Evolutionary conservation across 1,139 yeast species (phyloP).

Genomic region (Scheffersomyces segobiensis): DNA sequence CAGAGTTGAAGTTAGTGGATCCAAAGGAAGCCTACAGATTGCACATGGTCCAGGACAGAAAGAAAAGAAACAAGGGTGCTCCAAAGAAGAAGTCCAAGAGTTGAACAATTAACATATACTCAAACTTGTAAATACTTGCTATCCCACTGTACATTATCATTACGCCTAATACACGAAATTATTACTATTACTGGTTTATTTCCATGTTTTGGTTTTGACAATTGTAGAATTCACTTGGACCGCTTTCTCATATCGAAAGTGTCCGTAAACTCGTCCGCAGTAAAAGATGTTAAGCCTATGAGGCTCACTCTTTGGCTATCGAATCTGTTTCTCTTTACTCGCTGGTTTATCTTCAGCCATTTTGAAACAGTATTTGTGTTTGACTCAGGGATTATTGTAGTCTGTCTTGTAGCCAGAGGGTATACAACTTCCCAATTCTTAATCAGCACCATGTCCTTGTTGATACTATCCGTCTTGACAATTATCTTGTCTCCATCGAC

Average conservation of each 20-base stretch:
- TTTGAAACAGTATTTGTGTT: background rate
- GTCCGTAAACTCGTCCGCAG: slow-evolving; percentile 30
- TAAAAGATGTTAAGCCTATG: slow-evolving; percentile 2
- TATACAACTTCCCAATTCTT: slow-evolving; percentile 7
- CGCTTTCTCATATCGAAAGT: slow-evolving; percentile 26
- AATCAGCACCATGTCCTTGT: slow-evolving; percentile 7
- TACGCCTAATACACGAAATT: background rate
- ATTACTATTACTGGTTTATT: too few relatives aligned
- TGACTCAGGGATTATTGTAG: background rate
- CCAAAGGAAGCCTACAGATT: slow-evolving; percentile 73
- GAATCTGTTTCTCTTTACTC: slow-evolving; percentile 6
- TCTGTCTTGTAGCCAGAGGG: background rate
- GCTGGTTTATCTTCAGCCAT: slow-evolving; percentile 7
- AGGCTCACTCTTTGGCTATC: slow-evolving; percentile 4
- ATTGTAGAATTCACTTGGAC: slow-evolving; percentile 7
- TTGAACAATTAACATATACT: background rate
- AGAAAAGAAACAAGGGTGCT: slow-evolving; percentile 91
- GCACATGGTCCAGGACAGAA: slow-evolving; percentile 64
- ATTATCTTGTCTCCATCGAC: slow-evolving; percentile 3
- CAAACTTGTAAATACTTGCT: background rate
- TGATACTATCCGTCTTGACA: slow-evolving; percentile 3
- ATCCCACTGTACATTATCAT: background rate
- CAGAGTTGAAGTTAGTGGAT: slow-evolving; percentile 63
- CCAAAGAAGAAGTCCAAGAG: slow-evolving; percentile 64
- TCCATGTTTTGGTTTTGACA: background rate